These are phyloP conservation scores for Glutinoglossum americanum DNA, from an alignment of 495 filamentous ascomycete species.

Conservation along the genomic window DNA sequence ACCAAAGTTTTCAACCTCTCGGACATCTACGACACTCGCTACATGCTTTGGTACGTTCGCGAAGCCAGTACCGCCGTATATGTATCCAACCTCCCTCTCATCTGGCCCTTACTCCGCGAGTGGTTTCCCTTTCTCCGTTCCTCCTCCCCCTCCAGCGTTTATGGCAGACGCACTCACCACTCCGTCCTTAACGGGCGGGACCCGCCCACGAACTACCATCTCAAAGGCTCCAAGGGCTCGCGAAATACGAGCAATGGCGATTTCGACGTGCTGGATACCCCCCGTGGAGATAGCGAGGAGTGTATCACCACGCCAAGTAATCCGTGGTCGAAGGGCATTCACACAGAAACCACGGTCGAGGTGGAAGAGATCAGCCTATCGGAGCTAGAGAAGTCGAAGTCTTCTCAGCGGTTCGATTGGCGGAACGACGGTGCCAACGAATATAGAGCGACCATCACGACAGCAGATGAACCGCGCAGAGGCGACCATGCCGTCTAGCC, in stretches of 20 bases:
- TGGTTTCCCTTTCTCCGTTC: constrained; percentile 15
- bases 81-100: constrained; percentile 26
- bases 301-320: background rate
- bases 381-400: background rate
- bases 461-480: background rate
- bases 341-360: background rate
- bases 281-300: background rate
- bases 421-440: background rate
- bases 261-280: background rate
- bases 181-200: background rate
- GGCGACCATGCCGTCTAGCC: background rate
- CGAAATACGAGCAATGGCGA: background rate
- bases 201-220: background rate
- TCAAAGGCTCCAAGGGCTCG: background rate
- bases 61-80: constrained; percentile 24
- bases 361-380: background rate
- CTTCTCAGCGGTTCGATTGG: background rate
- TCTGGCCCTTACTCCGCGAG: constrained; percentile 22
- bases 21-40: constrained; percentile 20
- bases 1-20: constrained; percentile 1
- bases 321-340: background rate
- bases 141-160: constrained; percentile 6
- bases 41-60: constrained; percentile 29
- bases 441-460: background rate
- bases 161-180: background rate